phyloP scores from a whole-genome alignment of 345 rosid species.

The Psidium friedrichsthalianum region DNA sequence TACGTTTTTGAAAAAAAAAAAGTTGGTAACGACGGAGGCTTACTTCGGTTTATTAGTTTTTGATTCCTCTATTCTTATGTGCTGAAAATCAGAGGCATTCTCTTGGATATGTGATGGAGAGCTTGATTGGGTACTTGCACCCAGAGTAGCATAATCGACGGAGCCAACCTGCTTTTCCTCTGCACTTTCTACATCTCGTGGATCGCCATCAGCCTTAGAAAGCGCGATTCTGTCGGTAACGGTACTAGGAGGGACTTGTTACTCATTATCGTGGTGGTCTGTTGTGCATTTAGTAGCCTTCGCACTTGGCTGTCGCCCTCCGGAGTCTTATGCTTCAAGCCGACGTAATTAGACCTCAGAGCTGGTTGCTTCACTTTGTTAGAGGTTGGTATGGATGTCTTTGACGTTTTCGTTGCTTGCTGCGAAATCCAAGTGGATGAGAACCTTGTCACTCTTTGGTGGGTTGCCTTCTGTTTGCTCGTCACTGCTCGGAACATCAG shows the following conservation, averaged over 20 bases:
- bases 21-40: background rate
- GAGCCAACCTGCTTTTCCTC: slow-evolving; percentile 40
- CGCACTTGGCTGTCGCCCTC: slow-evolving; percentile 21
- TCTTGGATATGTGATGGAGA: slow-evolving; percentile 43
- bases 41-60: slow-evolving; percentile 32
- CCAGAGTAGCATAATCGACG: slow-evolving; percentile 46
- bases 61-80: background rate
- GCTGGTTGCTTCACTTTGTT: slow-evolving; percentile 24
- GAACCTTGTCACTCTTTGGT: slow-evolving; percentile 46
- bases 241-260: slow-evolving; percentile 28
- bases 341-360: background rate
- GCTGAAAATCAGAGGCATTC: slow-evolving; percentile 26
- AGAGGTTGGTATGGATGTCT: slow-evolving; percentile 57
- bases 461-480: slow-evolving; percentile 43
- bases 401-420: slow-evolving; percentile 52
- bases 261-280: slow-evolving; percentile 20
- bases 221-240: background rate
- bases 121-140: slow-evolving; percentile 39
- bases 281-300: slow-evolving; percentile 36
- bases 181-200: slow-evolving; percentile 40
- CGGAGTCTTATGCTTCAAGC: slow-evolving; percentile 15
- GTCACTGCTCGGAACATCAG: slow-evolving; percentile 30
- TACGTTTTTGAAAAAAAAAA: too few species aligned
- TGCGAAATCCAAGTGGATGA: slow-evolving; percentile 26
- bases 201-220: slow-evolving; percentile 17